Evolutionary conservation across 169 alveolate species (phyloP).

Genomic region (Theileria parva): DNA sequence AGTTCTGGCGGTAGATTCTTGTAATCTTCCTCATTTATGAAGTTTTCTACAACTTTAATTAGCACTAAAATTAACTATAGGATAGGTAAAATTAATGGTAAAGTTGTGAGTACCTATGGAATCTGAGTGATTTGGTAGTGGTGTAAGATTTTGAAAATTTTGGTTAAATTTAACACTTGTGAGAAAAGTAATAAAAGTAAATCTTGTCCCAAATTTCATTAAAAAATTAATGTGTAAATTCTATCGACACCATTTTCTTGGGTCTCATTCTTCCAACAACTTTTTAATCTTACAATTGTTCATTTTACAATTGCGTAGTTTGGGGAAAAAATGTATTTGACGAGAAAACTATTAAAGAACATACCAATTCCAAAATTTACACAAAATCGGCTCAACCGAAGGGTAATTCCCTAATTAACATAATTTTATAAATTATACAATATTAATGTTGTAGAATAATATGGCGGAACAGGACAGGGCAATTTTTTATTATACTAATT

Average conservation of each 20-base stretch:
- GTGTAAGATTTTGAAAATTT: no score
- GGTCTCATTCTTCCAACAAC: no score
- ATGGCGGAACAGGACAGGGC: conserved; percentile 68
- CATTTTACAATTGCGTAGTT: no score
- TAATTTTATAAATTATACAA: not conserved
- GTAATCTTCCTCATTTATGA: not conserved
- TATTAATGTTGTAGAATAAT: conserved; percentile 10
- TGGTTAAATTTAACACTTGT: not conserved
- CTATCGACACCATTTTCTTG: no score
- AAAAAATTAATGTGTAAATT: no score
- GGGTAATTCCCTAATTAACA: conserved; percentile 21
- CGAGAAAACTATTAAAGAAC: conserved; percentile 31
- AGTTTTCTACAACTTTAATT: no score
- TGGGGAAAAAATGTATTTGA: conserved; percentile 20
- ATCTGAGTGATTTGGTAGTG: not conserved
- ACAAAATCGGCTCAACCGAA: conserved; percentile 50
- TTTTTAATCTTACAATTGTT: no score
- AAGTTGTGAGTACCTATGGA: not conserved
- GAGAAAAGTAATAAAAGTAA: not conserved
- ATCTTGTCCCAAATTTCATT: not conserved
- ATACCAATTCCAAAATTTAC: conserved; percentile 67
- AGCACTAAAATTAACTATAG: no score
- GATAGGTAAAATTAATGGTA: not conserved
- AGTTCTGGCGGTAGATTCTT: not conserved
- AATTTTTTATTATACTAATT: conserved; percentile 57